These are phyloP conservation scores for Nannizziopsis barbatae DNA, from an alignment of 2,329 filamentous ascomycete genomes.

Conservation along the genomic window DNA sequence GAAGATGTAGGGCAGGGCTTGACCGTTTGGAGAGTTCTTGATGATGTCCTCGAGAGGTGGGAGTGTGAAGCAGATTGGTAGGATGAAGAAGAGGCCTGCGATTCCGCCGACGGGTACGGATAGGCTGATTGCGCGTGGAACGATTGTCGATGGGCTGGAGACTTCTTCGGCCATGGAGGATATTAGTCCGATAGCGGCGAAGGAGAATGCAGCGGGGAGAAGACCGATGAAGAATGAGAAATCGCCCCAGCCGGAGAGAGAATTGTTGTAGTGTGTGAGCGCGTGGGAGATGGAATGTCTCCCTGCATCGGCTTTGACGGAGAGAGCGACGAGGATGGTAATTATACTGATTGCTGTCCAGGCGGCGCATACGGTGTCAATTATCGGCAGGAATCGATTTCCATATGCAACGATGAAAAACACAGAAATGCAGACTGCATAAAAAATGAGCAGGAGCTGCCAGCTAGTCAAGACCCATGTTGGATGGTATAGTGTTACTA, in stretches of 20 bases:
- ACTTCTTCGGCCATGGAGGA: slow-evolving; percentile 53
- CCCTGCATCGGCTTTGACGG: slow-evolving; percentile 44
- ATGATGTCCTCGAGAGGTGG: slow-evolving; percentile 25
- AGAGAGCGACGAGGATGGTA: slow-evolving; percentile 46
- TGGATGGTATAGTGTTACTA: slow-evolving; percentile 26
- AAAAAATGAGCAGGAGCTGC: slow-evolving; percentile 61
- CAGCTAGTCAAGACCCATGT: slow-evolving; percentile 30
- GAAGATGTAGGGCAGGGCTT: slow-evolving; percentile 44
- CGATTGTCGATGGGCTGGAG: slow-evolving; percentile 40
- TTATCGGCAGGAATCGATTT: slow-evolving; percentile 54
- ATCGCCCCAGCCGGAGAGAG: slow-evolving; percentile 28
- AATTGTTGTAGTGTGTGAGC: slow-evolving; percentile 11
- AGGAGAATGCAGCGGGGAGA: slow-evolving; percentile 48
- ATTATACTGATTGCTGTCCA: slow-evolving; percentile 48
- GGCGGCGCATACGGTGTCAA: slow-evolving; percentile 42
- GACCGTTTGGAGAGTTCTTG: slow-evolving; percentile 35
- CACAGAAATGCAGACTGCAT: slow-evolving; percentile 54
- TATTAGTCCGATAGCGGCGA: slow-evolving; percentile 52
- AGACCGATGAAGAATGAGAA: slow-evolving; percentile 55
- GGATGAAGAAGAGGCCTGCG: slow-evolving; percentile 38
- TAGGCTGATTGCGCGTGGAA: slow-evolving; percentile 40
- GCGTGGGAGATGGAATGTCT: slow-evolving; percentile 41
- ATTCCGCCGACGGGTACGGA: slow-evolving; percentile 38
- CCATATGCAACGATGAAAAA: slow-evolving; percentile 56
- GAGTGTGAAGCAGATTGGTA: slow-evolving; percentile 14